phyloP scores from a whole-genome alignment of 345 rosid species.

The Lenwebbia sp. region DNA sequence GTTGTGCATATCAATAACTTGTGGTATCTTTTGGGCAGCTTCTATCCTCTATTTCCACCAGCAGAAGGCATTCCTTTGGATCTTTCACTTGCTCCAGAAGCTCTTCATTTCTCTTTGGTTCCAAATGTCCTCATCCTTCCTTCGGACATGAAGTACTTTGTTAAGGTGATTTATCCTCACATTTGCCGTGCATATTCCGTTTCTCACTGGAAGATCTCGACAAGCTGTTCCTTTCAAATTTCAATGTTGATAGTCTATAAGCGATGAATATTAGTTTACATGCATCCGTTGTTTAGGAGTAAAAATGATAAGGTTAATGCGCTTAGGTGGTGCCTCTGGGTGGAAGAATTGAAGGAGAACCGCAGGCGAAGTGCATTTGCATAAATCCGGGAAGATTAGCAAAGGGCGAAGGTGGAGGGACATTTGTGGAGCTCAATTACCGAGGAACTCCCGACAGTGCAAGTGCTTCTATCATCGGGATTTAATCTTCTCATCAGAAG shows the following conservation, averaged over 20 bases:
- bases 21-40: slow-evolving; percentile 33
- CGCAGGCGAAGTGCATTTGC: slow-evolving; percentile 51
- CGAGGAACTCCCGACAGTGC: slow-evolving; percentile 43
- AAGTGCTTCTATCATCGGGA: slow-evolving; percentile 56
- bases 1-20: neutral
- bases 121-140: slow-evolving; percentile 78
- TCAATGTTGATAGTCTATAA: neutral
- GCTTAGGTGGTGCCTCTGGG: slow-evolving; percentile 50
- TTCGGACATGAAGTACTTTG: slow-evolving; percentile 73
- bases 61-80: slow-evolving; percentile 75
- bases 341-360: slow-evolving; percentile 44
- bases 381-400: slow-evolving; percentile 85
- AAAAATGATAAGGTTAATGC: neutral
- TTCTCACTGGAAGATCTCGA: neutral
- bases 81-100: slow-evolving; percentile 63
- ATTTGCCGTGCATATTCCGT: neutral
- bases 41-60: slow-evolving; percentile 82
- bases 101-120: slow-evolving; percentile 34
- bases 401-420: slow-evolving; percentile 84
- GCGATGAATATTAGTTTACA: neutral
- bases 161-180: slow-evolving; percentile 35
- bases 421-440: slow-evolving; percentile 66
- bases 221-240: neutral
- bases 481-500: slow-evolving; percentile 15
- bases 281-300: neutral